Evolutionary conservation across 2,329 filamentous ascomycete species (phyloP), one percentile per base, ranked within the genome.

Genomic region (Sporothrix euskadiensis): DNA sequence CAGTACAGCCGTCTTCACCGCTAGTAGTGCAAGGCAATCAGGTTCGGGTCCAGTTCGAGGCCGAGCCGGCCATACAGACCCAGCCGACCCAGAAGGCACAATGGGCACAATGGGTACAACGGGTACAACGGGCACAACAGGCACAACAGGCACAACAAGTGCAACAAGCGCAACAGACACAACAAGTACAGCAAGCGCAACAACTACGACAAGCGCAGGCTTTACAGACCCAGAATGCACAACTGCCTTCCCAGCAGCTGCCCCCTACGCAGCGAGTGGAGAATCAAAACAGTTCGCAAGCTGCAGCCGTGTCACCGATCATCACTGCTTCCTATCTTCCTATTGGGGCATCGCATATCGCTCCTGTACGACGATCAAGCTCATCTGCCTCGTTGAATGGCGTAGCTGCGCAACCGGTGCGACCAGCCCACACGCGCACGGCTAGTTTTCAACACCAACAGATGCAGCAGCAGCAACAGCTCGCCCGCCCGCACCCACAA

Each of bases 371-470:
- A 8, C 39, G 47, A 19, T 6, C 66, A 35, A 69, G 19, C 8
- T 16, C 7, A 8, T 39, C 66, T 8, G 9, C 30, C 30, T 9
- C 19, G 1, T 16, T 39, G 4, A 49, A 16, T 22, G 19, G 30
- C 47, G 26, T 35, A 16, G 19, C 8, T 10, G 6, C 47, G 10
- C 66, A 22, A n/a, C 30, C 47, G 9, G n/a, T 52, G 4, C 30
- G 5, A 9, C 4, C 44, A 52, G 19, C 2, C 5, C 44, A 39
- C 32, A 19, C 10, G 8, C 30, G 30, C 5, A 69, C 47, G 19
- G 14, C 66, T 41, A 72, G 63, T 52, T 70, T 72, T n/a, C 63
- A 69, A 12, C 39, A 47, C 1, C 35, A 26, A 10, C 56, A 16
- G 30, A 30, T 19, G 16, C 56, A 35, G 56, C 30, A 19, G 19